phyloP scores from a whole-genome alignment of 306 rosid genomes.

The Quercus suber region DNA sequence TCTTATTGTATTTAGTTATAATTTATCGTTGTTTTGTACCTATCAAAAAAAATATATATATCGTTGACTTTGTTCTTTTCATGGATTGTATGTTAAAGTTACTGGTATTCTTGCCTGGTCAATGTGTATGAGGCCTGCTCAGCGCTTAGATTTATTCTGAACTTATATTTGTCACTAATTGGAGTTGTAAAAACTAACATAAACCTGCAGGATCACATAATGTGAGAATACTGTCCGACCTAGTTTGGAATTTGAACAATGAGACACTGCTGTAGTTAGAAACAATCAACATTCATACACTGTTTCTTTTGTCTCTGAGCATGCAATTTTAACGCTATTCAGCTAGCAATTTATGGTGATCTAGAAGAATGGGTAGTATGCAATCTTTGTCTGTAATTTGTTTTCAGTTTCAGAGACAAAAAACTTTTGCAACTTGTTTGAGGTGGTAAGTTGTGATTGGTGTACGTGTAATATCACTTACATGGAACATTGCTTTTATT shows the following conservation, averaged over 20 bases:
- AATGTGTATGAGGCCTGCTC: not conserved
- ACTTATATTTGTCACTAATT: not conserved
- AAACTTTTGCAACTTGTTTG: no score
- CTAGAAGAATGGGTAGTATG: no score
- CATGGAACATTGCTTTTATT: no score
- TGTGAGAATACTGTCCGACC: not conserved
- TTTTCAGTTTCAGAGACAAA: no score
- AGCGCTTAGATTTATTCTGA: not conserved
- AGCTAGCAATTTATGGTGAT: no score
- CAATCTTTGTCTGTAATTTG: no score
- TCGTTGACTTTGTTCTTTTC: not conserved
- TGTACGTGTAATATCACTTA: no score
- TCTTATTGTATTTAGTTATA: slow-evolving; percentile 47
- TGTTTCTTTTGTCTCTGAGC: no score
- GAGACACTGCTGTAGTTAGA: not conserved
- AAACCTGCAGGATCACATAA: not conserved
- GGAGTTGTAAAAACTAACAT: not conserved
- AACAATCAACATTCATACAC: not conserved
- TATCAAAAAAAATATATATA: no score
- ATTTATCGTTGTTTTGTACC: slow-evolving; percentile 11
- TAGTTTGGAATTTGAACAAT: not conserved
- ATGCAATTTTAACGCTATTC: no score
- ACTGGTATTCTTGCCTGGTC: not conserved
- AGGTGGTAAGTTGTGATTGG: no score
- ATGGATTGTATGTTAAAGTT: slow-evolving; percentile 18